Evolutionary conservation across 768 basidiomycete genomes (phyloP).

Genomic region (Lentinula edodes): DNA sequence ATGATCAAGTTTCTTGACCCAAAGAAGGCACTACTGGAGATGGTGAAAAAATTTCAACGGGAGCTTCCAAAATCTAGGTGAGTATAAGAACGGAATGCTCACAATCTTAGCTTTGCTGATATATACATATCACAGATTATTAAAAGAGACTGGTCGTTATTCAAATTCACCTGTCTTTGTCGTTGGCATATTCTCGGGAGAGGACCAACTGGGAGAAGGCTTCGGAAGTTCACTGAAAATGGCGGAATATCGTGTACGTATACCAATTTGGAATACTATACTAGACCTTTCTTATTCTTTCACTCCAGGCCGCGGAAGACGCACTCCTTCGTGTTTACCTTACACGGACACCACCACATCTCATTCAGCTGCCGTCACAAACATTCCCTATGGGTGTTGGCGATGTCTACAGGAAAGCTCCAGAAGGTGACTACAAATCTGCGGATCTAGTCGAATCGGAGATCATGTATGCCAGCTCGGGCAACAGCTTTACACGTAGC

Average conservation of each 20-base stretch:
- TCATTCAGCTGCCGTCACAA: conserved; percentile 64
- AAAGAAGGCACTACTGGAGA: conserved; percentile 68
- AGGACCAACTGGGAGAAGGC: conserved; percentile 87
- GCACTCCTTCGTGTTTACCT: conserved; percentile 79
- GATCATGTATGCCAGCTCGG: conserved; percentile 64
- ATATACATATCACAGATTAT: conserved; percentile 42
- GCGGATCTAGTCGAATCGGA: conserved; percentile 57
- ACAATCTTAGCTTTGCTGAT: neutral
- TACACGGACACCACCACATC: conserved; percentile 65
- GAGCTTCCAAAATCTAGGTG: conserved; percentile 70
- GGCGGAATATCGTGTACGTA: conserved; percentile 85
- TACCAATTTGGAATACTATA: neutral
- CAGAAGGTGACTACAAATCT: conserved; percentile 45
- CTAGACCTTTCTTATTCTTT: conserved; percentile 1
- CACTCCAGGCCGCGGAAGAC: conserved; percentile 74
- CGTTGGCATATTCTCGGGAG: conserved; percentile 88
- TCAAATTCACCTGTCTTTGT: conserved; percentile 90
- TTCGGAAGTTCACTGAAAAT: conserved; percentile 90
- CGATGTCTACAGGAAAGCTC: conserved; percentile 44
- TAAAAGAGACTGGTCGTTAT: conserved; percentile 90
- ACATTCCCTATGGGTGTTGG: conserved; percentile 60
- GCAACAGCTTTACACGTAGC: conserved; percentile 32
- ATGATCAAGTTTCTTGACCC: conserved; percentile 84
- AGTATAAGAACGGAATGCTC: conserved; percentile 11
- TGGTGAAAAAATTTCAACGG: conserved; percentile 62